phyloP scores from a whole-genome alignment of 2,329 filamentous ascomycete species.

The Monilinia fructigena region DNA sequence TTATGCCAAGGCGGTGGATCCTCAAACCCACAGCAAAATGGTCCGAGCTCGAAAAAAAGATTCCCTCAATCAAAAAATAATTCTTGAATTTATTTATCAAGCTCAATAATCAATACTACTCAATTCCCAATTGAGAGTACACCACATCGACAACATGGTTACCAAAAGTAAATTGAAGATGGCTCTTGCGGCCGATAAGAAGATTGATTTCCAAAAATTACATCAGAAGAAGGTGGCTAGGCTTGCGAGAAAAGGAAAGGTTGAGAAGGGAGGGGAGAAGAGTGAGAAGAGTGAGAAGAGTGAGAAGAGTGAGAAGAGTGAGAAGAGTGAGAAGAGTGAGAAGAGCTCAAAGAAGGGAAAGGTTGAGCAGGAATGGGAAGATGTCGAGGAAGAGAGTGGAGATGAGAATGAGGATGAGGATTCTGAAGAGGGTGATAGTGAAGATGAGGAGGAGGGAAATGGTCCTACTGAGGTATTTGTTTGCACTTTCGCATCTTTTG shows the following conservation, averaged over 20 bases:
- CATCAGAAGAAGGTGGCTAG: constrained; percentile 42
- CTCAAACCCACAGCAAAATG: constrained; percentile 13
- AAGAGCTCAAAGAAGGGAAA: constrained; percentile 52
- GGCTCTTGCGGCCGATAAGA: constrained; percentile 56
- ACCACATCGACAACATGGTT: constrained; percentile 37
- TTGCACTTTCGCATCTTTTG: constrained; percentile 14
- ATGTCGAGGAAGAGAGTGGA: constrained; percentile 43
- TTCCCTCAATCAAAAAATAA: constrained; percentile 25
- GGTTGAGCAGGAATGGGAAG: constrained; percentile 48
- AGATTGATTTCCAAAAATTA: constrained; percentile 51
- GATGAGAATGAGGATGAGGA: constrained; percentile 37
- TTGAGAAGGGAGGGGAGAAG: constrained; percentile 45
- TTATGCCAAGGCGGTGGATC: constrained; percentile 18
- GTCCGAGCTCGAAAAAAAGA: constrained; percentile 24
- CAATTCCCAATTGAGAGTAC: constrained; percentile 18
- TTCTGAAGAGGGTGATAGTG: constrained; percentile 34
- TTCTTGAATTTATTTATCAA: constrained; percentile 18
- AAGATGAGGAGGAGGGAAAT: constrained; percentile 38
- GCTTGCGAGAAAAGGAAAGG: constrained; percentile 48
- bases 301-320: constrained; percentile 36
- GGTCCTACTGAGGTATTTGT: constrained; percentile 30
- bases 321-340: constrained; percentile 50
- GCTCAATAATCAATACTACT: constrained; percentile 17
- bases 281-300: constrained; percentile 49
- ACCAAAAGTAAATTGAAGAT: constrained; percentile 50